These are phyloP conservation scores for Suhomyces terraborum DNA, from an alignment of 1,139 yeast genomes.

Conservation along the genomic window DNA sequence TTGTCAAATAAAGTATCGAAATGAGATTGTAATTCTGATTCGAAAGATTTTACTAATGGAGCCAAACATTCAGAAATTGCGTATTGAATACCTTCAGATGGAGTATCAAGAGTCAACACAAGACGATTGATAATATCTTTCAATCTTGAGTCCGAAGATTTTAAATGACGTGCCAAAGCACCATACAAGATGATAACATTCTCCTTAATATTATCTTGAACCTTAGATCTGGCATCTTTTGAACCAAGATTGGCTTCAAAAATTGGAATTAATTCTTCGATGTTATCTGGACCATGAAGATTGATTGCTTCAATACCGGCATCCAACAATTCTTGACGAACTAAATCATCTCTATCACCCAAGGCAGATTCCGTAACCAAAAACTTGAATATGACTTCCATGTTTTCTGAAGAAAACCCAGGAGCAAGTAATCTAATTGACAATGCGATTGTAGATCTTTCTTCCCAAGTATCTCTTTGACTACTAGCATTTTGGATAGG, in stretches of 20 bases:
- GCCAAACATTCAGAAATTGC: constrained; percentile 87
- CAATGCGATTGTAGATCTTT: constrained; percentile 78
- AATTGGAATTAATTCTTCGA: constrained; percentile 73
- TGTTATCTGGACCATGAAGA: constrained; percentile 60
- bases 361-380: constrained; percentile 63
- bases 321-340: constrained; percentile 80
- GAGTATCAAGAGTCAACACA: constrained; percentile 75
- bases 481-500: constrained; percentile 62
- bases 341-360: constrained; percentile 72
- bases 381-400: constrained; percentile 57
- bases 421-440: constrained; percentile 62
- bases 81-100: constrained; percentile 84
- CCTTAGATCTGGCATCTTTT: constrained; percentile 45
- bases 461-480: constrained; percentile 79
- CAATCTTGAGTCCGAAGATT: constrained; percentile 63
- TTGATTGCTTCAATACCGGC: constrained; percentile 81
- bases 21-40: constrained; percentile 50
- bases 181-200: constrained; percentile 86
- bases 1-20: constrained; percentile 60
- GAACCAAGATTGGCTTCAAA: constrained; percentile 64
- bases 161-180: constrained; percentile 79
- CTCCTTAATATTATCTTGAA: constrained; percentile 70
- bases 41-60: constrained; percentile 69
- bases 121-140: constrained; percentile 66
- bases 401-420: constrained; percentile 38